Conservation (phyloP, 306 rosid genomes). For the Vicia villosa region DNA sequence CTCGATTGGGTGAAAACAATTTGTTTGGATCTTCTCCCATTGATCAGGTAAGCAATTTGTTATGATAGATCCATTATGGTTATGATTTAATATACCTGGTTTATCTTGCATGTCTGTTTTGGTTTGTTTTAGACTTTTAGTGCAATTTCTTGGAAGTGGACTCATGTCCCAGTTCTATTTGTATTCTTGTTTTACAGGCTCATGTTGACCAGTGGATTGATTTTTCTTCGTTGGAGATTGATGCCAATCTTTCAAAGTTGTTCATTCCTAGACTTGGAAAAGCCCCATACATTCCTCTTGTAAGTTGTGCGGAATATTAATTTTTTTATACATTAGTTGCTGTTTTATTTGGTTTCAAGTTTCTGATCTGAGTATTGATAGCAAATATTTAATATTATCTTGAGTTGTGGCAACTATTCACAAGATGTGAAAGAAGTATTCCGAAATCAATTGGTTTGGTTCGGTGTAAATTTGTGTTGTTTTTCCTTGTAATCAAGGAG, state of each 20-base stretch:
- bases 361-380: not conserved
- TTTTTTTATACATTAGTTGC: not conserved
- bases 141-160: not conserved
- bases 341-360: not conserved
- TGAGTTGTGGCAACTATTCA: not conserved
- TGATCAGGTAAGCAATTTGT: conserved; percentile 48
- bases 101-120: not conserved
- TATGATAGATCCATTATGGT: not conserved
- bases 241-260: conserved; percentile 46
- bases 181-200: conserved; percentile 52
- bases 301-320: conserved; percentile 30
- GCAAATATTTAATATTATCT: not conserved
- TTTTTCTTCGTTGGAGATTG: conserved; percentile 70
- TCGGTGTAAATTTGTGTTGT: not conserved
- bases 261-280: conserved; percentile 49
- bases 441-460: not conserved
- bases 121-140: too few species aligned
- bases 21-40: conserved; percentile 64
- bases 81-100: too few species aligned
- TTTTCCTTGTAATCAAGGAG: too few species aligned
- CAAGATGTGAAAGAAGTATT: not conserved
- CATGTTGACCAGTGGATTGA: conserved; percentile 89
- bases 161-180: not conserved
- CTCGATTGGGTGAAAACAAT: conserved; percentile 53
- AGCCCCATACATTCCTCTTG: conserved; percentile 57